Evolutionary conservation across 1,284 basidiomycete species (phyloP).

Genomic region (Sanghuangporus baumii): DNA sequence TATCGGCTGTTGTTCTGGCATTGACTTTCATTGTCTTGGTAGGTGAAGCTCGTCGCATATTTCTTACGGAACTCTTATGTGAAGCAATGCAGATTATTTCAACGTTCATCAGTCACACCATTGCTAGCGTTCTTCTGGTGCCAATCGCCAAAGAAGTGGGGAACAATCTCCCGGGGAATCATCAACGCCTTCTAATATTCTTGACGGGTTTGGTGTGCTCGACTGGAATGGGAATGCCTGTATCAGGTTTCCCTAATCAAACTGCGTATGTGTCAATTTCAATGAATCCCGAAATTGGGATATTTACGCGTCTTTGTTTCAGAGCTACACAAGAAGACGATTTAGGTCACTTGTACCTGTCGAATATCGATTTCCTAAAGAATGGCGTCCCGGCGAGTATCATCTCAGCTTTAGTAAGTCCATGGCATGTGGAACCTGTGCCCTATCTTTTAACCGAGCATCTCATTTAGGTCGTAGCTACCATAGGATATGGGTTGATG

Average conservation of each 20-base stretch:
- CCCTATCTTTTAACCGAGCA: slow-evolving; percentile 1
- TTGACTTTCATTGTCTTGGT: slow-evolving; percentile 86
- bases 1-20: slow-evolving; percentile 82
- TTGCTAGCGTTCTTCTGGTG: slow-evolving; percentile 92
- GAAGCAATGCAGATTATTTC: slow-evolving; percentile 55
- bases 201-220: slow-evolving; percentile 91
- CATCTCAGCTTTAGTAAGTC: slow-evolving; percentile 72
- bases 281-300: background rate
- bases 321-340: slow-evolving; percentile 95
- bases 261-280: slow-evolving; percentile 61
- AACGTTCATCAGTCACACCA: slow-evolving; percentile 94
- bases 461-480: slow-evolving; percentile 62
- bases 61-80: slow-evolving; percentile 12
- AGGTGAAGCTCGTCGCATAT: slow-evolving; percentile 34
- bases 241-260: slow-evolving; percentile 96
- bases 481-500: slow-evolving; percentile 79
- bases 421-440: slow-evolving; percentile 3
- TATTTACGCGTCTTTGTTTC: slow-evolving; percentile 11
- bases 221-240: slow-evolving; percentile 96
- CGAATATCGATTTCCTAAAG: slow-evolving; percentile 87
- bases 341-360: slow-evolving; percentile 82
- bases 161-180: slow-evolving; percentile 55
- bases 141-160: slow-evolving; percentile 95
- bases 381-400: slow-evolving; percentile 91
- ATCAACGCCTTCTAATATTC: slow-evolving; percentile 82